Base-by-base conservation (phyloP, 768 basidiomycete genomes). In the Calocera viscosa region DNA sequence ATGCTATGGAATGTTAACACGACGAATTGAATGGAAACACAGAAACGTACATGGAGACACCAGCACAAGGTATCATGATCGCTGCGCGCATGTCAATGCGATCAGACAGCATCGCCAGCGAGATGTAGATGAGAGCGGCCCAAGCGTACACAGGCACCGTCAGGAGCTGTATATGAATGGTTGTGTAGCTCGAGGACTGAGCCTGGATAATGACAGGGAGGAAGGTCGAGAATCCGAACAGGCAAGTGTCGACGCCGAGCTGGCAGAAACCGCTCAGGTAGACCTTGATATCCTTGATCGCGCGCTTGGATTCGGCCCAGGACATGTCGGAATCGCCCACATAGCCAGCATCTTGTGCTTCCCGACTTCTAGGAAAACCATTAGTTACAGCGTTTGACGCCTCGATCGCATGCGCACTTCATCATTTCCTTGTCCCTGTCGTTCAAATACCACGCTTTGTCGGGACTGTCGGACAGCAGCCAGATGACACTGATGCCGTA, bases 181-280 rank as follows among this genome's bases (percentile, higher is more conserved):
- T 65, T 12, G 43, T 35, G 40, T 60, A 68, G 0, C 69, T 65
- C 30, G 34, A 65, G 30, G 53, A 60, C 19, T 60, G 53, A 1
- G 39, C 49, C 5, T 35, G 30, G 26, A 70, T 34, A 28, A 70
- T 70, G 5, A 68, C 64, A 1, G 63, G 63, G 22, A 70, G 65
- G 64, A 70, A 70, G 1, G 69, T 70, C 1, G 40, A 49, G 64
- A 66, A 68, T 14, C 69, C 69, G 33, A 66, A 67, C 0, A 69
- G 49, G n/a, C 43, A 41, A 12, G 53, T 41, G 47, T 67, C 69
- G 60, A 65, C 65, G 1, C 65, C 67, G 3, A 64, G 30, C 40
- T 70, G 69, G 22, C 38, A 64, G 1, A 63, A 19, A 8, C 67
- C 64, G 64, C 64, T 65, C 17, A 65, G 35, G 30, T 65, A 65